Evolutionary conservation across 2,329 filamentous ascomycete species (phyloP).

Genomic region (Penicillium sp.): DNA sequence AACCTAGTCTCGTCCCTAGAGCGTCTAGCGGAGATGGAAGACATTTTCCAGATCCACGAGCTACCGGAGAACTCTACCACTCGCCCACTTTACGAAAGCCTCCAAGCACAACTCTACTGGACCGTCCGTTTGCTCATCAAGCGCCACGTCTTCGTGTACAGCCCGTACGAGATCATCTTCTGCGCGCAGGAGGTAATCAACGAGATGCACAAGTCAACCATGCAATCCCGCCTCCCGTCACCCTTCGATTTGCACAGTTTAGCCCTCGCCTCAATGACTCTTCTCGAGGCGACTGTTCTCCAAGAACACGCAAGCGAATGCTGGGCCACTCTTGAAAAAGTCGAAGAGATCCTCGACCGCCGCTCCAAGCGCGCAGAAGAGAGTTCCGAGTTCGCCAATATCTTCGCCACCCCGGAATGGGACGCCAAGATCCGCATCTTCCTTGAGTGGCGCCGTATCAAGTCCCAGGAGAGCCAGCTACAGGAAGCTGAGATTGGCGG

Average conservation of each 20-base stretch:
- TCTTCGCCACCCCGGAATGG: slow-evolving; percentile 42
- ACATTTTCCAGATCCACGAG: slow-evolving; percentile 31
- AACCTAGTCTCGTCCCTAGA: slow-evolving; percentile 39
- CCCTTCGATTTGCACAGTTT: slow-evolving; percentile 45
- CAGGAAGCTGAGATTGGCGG: slow-evolving; percentile 24
- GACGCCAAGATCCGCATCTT: slow-evolving; percentile 42
- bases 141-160: slow-evolving; percentile 43
- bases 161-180: slow-evolving; percentile 43
- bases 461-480: slow-evolving; percentile 33
- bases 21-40: slow-evolving; percentile 38
- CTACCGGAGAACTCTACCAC: slow-evolving; percentile 25
- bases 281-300: slow-evolving; percentile 43
- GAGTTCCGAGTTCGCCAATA: slow-evolving; percentile 37
- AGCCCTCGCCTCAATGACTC: slow-evolving; percentile 42
- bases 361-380: slow-evolving; percentile 37
- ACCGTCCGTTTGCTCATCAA: slow-evolving; percentile 43
- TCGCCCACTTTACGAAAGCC: slow-evolving; percentile 34
- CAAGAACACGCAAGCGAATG: slow-evolving; percentile 40
- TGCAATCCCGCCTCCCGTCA: slow-evolving; percentile 32
- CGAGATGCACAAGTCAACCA: slow-evolving; percentile 37
- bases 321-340: slow-evolving; percentile 48
- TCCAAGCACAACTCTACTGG: slow-evolving; percentile 45
- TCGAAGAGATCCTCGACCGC: slow-evolving; percentile 50
- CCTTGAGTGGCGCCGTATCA: slow-evolving; percentile 39
- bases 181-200: slow-evolving; percentile 41